Base-by-base conservation (phyloP, 2,329 filamentous ascomycete genomes). In the Davidsoniella australis region DNA sequence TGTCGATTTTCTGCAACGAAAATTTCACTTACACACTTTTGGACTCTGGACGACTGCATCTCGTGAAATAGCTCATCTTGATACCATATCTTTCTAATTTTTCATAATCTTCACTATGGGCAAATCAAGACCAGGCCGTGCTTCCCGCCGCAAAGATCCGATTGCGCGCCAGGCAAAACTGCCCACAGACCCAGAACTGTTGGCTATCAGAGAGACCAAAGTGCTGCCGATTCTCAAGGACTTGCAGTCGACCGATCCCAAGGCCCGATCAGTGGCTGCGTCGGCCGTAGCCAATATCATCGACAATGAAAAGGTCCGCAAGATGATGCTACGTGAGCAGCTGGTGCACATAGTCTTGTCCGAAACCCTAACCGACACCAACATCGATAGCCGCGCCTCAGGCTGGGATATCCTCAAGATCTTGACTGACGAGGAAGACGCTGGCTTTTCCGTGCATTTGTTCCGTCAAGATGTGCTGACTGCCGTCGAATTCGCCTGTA, bases 371-470 rank as follows among this genome's bases (percentile, higher is more conserved):
- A 77, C 75, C 20, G 78, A 83, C 58, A 64, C 70, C 37, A 75
- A 69, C 51, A 65, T 80, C 47, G 77, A 82, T 62, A 76, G 75
- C 56, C 69, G 75, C 44, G 73, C 76, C 41, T 75, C 77, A 17
- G 79, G 76, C n/a, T 83, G 79, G 79, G 72, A 73, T 10, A 78
- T 82, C 55, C 64, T 83, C 47, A 69, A 72, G 55, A 70, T 75
- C 40, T 66, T 83, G 48, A 73, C 72, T 2, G 66, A 73, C 54
- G 73, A 80, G 57, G 79, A 82, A 59, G 78, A 80, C 56, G 66
- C 72, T 10, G 78, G 81, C 57, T 82, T 82, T 52, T 79, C 76
- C 54, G 65, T 82, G 17, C 77, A 82, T 56, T 60, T 83, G 51
- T 81, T 72, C 57, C 66, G 79, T 41, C 64, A 73, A 24, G 78